A percentile compares a stretch with the other conserved stretches of the same genome.
Conservation (phyloP, 2,329 filamentous ascomycete genomes). For the Cadophora luteo-olivacea region DNA sequence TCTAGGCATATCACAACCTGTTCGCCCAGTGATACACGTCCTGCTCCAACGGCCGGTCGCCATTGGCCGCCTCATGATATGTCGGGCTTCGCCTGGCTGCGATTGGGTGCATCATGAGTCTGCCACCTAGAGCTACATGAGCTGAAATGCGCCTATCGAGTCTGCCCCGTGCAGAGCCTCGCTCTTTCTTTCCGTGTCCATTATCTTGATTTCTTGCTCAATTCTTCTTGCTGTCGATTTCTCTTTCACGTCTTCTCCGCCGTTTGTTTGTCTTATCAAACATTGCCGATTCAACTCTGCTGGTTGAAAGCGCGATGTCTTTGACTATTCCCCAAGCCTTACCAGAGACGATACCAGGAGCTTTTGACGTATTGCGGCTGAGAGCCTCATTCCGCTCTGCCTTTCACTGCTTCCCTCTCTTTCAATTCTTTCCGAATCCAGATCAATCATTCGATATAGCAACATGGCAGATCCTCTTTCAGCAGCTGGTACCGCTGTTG, state of each 20-base stretch:
- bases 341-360: too few species aligned
- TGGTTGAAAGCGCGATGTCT: too few species aligned
- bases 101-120: not conserved
- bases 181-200: not conserved
- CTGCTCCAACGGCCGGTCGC: too few species aligned
- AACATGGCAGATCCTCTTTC: constrained; percentile 8
- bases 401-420: not conserved
- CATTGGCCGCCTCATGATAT: too few species aligned
- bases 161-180: not conserved
- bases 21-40: too few species aligned
- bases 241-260: not conserved
- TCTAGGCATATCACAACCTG: too few species aligned
- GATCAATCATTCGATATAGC: not conserved
- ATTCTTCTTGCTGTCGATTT: not conserved
- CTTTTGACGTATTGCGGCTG: not conserved
- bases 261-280: too few species aligned
- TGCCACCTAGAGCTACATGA: not conserved
- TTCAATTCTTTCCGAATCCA: not conserved
- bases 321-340: too few species aligned
- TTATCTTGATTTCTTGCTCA: not conserved
- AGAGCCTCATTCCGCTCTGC: not conserved
- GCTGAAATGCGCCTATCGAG: constrained; percentile 8
- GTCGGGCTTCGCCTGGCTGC: too few species aligned
- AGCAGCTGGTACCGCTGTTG: constrained; percentile 1
- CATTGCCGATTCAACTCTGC: not conserved